Conservation (phyloP, 768 basidiomycete genomes). For the Tricholoma bakamatsutake region DNA sequence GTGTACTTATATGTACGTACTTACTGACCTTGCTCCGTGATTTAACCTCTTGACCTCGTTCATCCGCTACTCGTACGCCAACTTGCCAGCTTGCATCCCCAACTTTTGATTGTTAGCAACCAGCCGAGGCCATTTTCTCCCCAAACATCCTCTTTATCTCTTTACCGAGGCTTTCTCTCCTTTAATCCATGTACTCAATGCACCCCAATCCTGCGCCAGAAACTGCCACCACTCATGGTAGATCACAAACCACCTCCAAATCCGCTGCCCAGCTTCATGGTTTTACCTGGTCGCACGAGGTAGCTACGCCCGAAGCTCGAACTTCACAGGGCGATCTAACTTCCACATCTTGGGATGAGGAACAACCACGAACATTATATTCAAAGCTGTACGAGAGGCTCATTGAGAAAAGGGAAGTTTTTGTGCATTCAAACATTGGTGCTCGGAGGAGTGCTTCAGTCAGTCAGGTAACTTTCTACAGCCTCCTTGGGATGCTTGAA, state of each 20-base stretch:
- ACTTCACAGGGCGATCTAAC: neutral
- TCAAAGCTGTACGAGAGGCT: conserved; percentile 1
- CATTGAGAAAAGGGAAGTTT: neutral
- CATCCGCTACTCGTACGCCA: conserved; percentile 1
- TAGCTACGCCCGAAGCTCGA: neutral
- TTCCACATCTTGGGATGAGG: neutral
- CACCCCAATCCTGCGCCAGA: neutral
- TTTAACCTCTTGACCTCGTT: neutral
- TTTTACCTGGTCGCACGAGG: neutral
- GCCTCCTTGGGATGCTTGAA: neutral
- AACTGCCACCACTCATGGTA: neutral
- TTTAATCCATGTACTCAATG: neutral
- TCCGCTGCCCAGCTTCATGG: neutral
- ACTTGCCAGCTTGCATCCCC: neutral
- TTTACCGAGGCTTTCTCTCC: neutral
- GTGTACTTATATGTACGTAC: conserved; percentile 3
- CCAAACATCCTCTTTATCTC: neutral
- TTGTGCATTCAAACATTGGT: neutral
- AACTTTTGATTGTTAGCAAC: neutral
- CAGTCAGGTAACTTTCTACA: neutral
- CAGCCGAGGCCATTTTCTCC: neutral
- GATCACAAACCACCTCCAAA: neutral
- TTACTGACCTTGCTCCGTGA: neutral
- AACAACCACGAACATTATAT: neutral
- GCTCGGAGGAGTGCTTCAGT: conserved; percentile 3